Evolutionary conservation across 495 filamentous ascomycete species (phyloP), one percentile per base, ranked within the genome.

Genomic region (Rusavskia elegans): DNA sequence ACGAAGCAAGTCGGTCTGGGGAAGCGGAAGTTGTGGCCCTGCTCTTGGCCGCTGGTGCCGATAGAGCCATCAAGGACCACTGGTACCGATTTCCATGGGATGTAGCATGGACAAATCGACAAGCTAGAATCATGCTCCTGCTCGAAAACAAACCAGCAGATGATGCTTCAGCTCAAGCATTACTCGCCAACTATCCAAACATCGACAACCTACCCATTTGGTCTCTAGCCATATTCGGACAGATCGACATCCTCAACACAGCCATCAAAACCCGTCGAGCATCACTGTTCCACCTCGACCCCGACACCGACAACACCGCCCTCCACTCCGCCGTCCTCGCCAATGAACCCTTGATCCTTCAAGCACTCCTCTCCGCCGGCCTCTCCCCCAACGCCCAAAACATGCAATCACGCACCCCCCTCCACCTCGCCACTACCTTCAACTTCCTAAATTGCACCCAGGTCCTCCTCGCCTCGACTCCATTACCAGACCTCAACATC

Each of bases 61-160:
- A 58, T 55, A 19, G 40, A 30, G 44, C 20, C 3, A 51, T 58
- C 42, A 20, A 45, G 11, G 58, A 60, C 36, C 38, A 50, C 16
- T 49, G 32, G 11, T 16, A 21, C 6, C 36, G 52, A 14, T 55
- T 53, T 14, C 48, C 58, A 8, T 50, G 55, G 16, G 35, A 27
- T 3, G 54, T 61, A 3, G 61, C 61, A 1, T 57, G 54, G 53
- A 56, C 58, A 25, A 56, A 61, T 38, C 54, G 56, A 1, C 48
- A 54, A 5, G 29, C 23, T 1, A 21, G 48, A 2, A 9, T 58
- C 27, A 61, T 59, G 23, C 19, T 49, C 7, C 27, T 57, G 20
- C 55, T 55, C 25, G 25, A 32, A 10, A 10, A 25, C 25, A 50
- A 50, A 25, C 29, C 29, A 13, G 23, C 44, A 16, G 9, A 23